Evolutionary conservation across 2,329 filamentous ascomycete genomes (phyloP).

Genomic region (Phialemonium atrogriseum): DNA sequence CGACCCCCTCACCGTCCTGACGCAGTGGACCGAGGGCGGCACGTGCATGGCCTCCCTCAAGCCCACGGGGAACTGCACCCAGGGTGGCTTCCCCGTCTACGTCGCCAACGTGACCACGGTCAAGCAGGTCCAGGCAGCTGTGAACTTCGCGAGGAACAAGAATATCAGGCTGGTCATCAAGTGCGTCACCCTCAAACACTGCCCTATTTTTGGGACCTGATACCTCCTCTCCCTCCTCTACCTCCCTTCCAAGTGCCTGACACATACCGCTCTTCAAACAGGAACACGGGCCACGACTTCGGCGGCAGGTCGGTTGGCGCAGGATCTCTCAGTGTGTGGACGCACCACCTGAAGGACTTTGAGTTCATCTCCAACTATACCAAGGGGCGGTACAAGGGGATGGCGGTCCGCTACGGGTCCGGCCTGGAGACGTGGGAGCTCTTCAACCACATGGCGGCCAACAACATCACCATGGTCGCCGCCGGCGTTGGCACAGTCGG

Average conservation of each 20-base stretch:
- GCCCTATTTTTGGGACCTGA: too few species aligned
- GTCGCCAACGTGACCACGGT: constrained; percentile 27
- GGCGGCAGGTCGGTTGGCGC: constrained; percentile 35
- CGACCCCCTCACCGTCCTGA: constrained; percentile 21
- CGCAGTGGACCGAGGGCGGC: constrained; percentile 23
- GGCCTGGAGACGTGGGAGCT: constrained; percentile 27
- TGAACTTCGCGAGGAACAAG: constrained; percentile 21
- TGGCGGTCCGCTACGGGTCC: constrained; percentile 22
- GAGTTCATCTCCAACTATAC: constrained; percentile 23
- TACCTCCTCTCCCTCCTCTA: neutral
- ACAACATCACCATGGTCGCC: constrained; percentile 22
- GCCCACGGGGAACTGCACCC: constrained; percentile 21
- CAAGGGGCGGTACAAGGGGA: constrained; percentile 19
- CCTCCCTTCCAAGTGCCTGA: neutral
- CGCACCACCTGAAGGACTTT: constrained; percentile 36
- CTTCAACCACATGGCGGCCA: constrained; percentile 18
- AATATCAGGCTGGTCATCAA: constrained; percentile 27
- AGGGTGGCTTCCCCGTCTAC: constrained; percentile 26
- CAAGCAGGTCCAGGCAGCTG: constrained; percentile 25
- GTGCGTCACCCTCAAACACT: too few species aligned
- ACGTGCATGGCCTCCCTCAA: constrained; percentile 18
- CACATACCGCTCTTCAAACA: constrained; percentile 12
- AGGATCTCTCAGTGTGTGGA: constrained; percentile 41
- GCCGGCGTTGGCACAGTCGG: constrained; percentile 24
- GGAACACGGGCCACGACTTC: constrained; percentile 40